Conservation (phyloP, 164 flowering plant genomes). For the Piper betle region DNA sequence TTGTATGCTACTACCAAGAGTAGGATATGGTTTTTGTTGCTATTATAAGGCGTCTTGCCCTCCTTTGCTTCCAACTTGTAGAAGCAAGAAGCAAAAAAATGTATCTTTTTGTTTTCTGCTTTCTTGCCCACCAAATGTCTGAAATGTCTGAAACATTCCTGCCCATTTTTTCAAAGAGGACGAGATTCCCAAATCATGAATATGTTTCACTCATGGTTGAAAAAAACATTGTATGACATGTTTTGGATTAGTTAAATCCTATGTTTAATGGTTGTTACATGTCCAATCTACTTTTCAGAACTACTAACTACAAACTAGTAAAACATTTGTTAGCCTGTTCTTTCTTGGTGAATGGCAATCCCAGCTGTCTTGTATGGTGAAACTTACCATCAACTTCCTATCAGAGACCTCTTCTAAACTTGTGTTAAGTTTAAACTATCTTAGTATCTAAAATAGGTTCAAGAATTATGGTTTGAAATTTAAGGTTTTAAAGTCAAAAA, state of each 20-base stretch:
- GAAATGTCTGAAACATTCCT: constrained; percentile 32
- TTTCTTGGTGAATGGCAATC: too few species aligned
- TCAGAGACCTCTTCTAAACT: too few species aligned
- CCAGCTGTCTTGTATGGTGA: too few species aligned
- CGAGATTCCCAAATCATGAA: constrained; percentile 18
- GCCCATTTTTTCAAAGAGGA: constrained; percentile 22
- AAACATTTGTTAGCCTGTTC: too few species aligned
- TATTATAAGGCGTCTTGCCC: constrained; percentile 32
- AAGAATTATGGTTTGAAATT: too few species aligned
- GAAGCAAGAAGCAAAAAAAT: constrained; percentile 14
- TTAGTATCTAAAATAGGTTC: too few species aligned
- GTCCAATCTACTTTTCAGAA: too few species aligned
- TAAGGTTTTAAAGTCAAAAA: too few species aligned
- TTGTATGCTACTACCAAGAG: constrained; percentile 17
- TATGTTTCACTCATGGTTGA: not conserved
- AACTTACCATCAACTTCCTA: too few species aligned
- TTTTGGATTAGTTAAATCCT: constrained; percentile 1
- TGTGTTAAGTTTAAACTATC: too few species aligned
- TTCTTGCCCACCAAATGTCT: constrained; percentile 14
- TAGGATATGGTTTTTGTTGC: constrained; percentile 24
- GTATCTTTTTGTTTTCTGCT: constrained; percentile 10
- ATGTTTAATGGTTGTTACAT: too few species aligned
- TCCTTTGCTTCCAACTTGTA: constrained; percentile 22
- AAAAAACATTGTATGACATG: not conserved
- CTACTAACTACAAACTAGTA: too few species aligned